These are phyloP conservation scores for Aspergillus cristatus DNA, from an alignment of 495 filamentous ascomycete species.

Conservation along the genomic window DNA sequence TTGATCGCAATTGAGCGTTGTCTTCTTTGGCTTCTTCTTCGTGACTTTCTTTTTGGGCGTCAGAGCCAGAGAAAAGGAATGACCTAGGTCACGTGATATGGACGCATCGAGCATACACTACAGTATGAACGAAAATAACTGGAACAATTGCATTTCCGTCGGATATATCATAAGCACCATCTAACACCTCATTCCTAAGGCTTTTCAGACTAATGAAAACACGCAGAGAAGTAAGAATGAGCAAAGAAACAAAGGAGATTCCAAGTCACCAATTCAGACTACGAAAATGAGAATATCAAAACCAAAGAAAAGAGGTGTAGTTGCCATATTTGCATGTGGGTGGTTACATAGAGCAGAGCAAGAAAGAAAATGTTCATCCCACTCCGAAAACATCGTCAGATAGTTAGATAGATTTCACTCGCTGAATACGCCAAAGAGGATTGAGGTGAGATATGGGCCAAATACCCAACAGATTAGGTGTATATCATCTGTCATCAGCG, in stretches of 20 bases:
- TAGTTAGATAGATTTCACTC: slow-evolving; percentile 9
- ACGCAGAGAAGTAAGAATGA: not conserved
- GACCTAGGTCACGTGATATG: too few relatives aligned
- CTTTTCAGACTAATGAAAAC: not conserved
- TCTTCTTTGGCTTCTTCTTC: too few relatives aligned
- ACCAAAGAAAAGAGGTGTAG: slow-evolving; percentile 1
- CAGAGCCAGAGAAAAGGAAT: too few relatives aligned
- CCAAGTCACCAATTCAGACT: slow-evolving; percentile 13
- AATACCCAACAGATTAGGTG: slow-evolving; percentile 12
- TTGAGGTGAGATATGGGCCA: slow-evolving; percentile 8
- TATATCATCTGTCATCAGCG: slow-evolving; percentile 20
- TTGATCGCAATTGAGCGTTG: too few relatives aligned
- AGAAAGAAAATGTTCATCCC: slow-evolving; percentile 5
- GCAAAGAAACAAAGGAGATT: not conserved
- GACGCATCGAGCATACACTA: too few relatives aligned
- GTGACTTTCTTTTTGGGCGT: too few relatives aligned
- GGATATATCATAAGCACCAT: too few relatives aligned
- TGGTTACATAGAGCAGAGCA: slow-evolving; percentile 8
- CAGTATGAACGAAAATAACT: too few relatives aligned
- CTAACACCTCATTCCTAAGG: not conserved
- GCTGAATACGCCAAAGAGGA: slow-evolving; percentile 13
- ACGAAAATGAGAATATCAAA: slow-evolving; percentile 2
- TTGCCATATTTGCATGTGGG: not conserved
- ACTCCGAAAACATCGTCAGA: slow-evolving; percentile 6
- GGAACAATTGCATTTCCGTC: too few relatives aligned